Evolutionary conservation across 169 alveolate species (phyloP), one percentile per base, ranked within the genome.

Genomic region (Perkinsus marinus): DNA sequence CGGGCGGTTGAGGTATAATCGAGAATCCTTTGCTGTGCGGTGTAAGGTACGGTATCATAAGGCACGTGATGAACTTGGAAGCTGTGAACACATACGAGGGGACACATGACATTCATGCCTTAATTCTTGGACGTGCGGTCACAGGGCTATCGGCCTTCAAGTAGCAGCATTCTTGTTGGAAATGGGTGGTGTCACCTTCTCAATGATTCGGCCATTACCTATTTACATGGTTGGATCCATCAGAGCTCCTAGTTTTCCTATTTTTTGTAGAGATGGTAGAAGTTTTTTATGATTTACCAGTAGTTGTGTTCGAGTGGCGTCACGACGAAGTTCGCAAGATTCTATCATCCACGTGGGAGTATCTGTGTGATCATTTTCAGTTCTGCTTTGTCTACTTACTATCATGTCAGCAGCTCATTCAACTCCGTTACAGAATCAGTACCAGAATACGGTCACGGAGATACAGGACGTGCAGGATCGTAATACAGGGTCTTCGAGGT

Each of bases 1-100:
- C 46, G 46, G 46, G 46, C 10, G 46, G 19, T 41, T 10, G 46
- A 41, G 3, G 10, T 41, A 3, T 41, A 3, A 6, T 41, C 10
- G 10, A 41, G 46, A 41, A 41, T 41, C 46, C 46, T 41, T 41
- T 41, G 46, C 46, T 41, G 46, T 41, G 46, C 46, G 46, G 19
- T 41, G 46, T 10, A 6, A 57, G 79, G 34, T 57, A 95, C 94
- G 94, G 93, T 43, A 93, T 96, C 79, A 94, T 95, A 2, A 95
- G 97, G 89, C 98, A 96, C 79, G 92, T 95, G 47, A 90, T 95
- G 91, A 96, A 96, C 92, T 93, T 96, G 2, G 98, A 96, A 94
- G 95, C 97, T 2, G 97, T 95, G 30, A 96, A 96, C 90, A 96
- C 98, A 17, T 96, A 96, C 92, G 98, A 96, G 94, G 98, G 98